Evolutionary conservation across 225 moss, liverwort and hornwort genomes (phyloP), one percentile per base, ranked within the genome.

Genomic region (Marchantia paleacea): DNA sequence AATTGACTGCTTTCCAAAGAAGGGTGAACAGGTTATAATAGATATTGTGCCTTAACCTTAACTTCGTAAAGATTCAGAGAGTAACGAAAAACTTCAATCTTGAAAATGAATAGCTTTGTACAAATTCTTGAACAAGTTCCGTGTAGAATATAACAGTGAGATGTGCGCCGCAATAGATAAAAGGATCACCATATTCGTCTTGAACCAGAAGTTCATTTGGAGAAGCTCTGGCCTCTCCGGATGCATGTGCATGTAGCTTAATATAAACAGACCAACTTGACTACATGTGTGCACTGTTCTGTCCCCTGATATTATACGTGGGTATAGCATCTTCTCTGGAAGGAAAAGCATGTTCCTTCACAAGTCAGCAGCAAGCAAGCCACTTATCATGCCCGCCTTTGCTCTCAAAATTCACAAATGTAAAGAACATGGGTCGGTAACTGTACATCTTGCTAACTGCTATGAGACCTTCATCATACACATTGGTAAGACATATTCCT

Each of bases 21-120:
- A 39, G 39, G 39, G 39, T 39, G 39, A 39, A 39, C 39, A 39
- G 39, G 39, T 39, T 39, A 39, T 39, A 39, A 39, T 5, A 39
- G 57, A 19, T 57, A 2, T 28, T 68, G 9, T 30, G 29, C 11
- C 28, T 68, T 31, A 6, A 31, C 68, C 31, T 68, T 12, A n/a
- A 4, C 4, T 26, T 74, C 1, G 74, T 28, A 52, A 22, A 11
- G 53, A 53, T 28, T 73, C 22, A n/a, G 54, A 53, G 55, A 52
- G 72, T 26, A 74, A 29, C 12, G 75, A 60, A 54, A 76, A 76
- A 20, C 18, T 60, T 18, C 58, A 78, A 76, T 77, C 13, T 18
- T 72, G 54, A 47, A 76, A 77, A 84, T 80, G 85, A 85, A 85
- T 82, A 77, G 72, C 48, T 80, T 82, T 85, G 82, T 82, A 82